Percentiles rank a stretch among this genome's conserved stretches.
Evolutionary conservation across 176 grass and related monocot genomes (phyloP).

Genomic region (Avena insularis): DNA sequence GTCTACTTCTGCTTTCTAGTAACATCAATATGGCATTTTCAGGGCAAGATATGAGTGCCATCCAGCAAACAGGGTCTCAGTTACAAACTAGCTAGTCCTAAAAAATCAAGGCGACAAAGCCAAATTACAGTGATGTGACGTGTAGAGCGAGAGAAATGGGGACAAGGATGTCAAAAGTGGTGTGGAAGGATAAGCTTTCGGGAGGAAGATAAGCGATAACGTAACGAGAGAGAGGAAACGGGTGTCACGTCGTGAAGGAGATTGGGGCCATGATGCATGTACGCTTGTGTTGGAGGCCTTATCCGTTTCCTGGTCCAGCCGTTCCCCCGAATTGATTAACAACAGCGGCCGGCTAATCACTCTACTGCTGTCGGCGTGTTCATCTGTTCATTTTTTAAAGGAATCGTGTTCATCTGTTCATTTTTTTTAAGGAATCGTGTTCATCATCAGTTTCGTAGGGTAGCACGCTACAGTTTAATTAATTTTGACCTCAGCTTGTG

Average conservation of each 20-base stretch:
- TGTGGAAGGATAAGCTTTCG: slow-evolving; percentile 40
- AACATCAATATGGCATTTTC: background rate
- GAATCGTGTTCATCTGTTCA: no score
- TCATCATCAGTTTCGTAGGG: no score
- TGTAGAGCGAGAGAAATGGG: background rate
- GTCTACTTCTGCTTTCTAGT: background rate
- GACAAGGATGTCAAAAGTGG: slow-evolving; percentile 20
- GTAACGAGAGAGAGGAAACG: background rate
- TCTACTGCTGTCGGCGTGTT: background rate
- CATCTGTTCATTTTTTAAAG: background rate
- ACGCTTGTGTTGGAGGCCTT: slow-evolving; percentile 30
- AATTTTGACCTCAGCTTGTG: no score
- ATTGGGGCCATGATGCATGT: slow-evolving; percentile 15
- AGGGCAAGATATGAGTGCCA: background rate
- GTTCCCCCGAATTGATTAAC: background rate
- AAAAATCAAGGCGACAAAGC: background rate
- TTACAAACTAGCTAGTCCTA: background rate
- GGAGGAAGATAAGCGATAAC: background rate
- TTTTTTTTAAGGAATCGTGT: background rate
- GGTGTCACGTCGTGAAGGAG: background rate
- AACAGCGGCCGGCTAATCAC: background rate
- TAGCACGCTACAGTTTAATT: no score
- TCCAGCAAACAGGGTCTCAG: background rate
- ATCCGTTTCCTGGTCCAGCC: slow-evolving; percentile 26
- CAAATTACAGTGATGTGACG: background rate